These are phyloP conservation scores for Pisolithus microcarpus DNA, from an alignment of 768 basidiomycete genomes.

Conservation along the genomic window DNA sequence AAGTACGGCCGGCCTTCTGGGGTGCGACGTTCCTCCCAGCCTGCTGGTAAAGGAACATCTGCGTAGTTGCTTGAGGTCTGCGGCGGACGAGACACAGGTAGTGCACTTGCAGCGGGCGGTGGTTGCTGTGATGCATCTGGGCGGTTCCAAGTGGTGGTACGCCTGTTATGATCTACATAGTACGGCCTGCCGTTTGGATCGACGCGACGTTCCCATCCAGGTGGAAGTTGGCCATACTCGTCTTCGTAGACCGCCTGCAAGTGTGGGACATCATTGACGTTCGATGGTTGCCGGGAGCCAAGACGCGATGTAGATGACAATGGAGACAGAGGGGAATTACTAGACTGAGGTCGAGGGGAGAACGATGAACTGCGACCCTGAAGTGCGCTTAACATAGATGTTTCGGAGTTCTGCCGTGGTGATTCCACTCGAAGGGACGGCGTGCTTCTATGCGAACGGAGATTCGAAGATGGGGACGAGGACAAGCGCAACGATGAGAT, in stretches of 20 bases:
- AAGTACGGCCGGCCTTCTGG: conserved; percentile 78
- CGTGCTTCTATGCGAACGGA: conserved; percentile 17
- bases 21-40: conserved; percentile 89
- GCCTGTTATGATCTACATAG: conserved; percentile 82
- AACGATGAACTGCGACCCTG: conserved; percentile 8
- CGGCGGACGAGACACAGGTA: conserved; percentile 14
- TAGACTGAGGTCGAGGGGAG: conserved; percentile 8
- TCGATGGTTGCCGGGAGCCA: conserved; percentile 2
- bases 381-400: conserved; percentile 12
- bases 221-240: conserved; percentile 56
- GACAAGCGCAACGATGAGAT: conserved; percentile 12
- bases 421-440: conserved; percentile 16
- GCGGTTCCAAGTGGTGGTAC: conserved; percentile 76
- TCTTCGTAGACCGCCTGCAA: conserved; percentile 39
- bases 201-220: conserved; percentile 77
- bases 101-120: conserved; percentile 7
- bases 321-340: conserved; percentile 10
- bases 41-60: conserved; percentile 71
- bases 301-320: conserved; percentile 6
- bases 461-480: conserved; percentile 6
- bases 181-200: conserved; percentile 64
- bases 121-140: conserved; percentile 24
- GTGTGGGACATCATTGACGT: conserved; percentile 3
- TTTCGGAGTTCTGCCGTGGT: conserved; percentile 15
- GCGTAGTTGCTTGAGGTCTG: conserved; percentile 35